Evolutionary conservation across 306 rosid species (phyloP), one percentile per base, ranked within the genome.

Genomic region (Malus sieversii): DNA sequence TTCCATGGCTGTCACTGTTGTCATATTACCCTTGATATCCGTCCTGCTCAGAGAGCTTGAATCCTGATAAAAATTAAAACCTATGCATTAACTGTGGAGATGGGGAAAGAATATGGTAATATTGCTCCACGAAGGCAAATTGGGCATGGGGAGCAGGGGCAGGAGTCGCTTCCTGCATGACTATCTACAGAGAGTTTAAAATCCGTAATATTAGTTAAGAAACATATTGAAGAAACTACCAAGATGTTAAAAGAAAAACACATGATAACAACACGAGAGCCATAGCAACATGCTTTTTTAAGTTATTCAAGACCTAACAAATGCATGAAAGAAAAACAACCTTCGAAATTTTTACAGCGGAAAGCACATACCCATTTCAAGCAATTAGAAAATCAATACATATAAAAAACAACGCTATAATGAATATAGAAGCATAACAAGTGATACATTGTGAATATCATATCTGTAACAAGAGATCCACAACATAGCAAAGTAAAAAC

Each of bases 51-150:
- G 82, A 58, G 86, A 85, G 83, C 99, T 96, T 10, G 96, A 79
- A 61, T 96, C 92, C 84, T 88, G 98, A 84, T 96, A 96, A 38
- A 38, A 38, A 38, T 38, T 38, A 38, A 85, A 96, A 96, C 65
- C 87, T 82, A 61, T 96, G 92, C 86, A 96, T 98, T 83, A 84
- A 83, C 63, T 89, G 80, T 2, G 99, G 99, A 57, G 99, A 96
- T 81, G 89, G 90, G 75, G 88, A 93, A 80, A 92, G 93, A 85
- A 96, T 87, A 44, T 88, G 97, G 79, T 96, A 96, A 77, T 96
- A 96, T 72, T 92, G 97, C 89, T 89, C 90, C 85, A 96, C 97
- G 81, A 96, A 96, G 62, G 97, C 98, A 71, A 90, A 90, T 87
- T 96, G 87, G 65, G 99, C 97, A 84, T 87, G 83, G 38, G 90